phyloP scores from a whole-genome alignment of 805 yeast genomes.

The Candida takata region DNA sequence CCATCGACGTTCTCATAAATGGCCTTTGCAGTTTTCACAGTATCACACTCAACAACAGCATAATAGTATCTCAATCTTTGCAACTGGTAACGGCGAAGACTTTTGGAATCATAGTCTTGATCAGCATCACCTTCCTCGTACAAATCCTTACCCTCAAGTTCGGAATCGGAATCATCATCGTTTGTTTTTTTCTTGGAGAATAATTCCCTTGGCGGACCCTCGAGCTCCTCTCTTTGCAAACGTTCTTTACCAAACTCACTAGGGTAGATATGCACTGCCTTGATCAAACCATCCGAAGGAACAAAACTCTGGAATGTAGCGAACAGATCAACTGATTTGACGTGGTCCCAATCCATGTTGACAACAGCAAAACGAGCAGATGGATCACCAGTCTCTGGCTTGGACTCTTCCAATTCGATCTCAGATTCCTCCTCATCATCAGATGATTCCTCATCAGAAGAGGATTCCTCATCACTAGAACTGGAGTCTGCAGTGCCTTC shows the following conservation, averaged over 20 bases:
- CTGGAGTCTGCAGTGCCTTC: slow-evolving; percentile 40
- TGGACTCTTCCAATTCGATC: slow-evolving; percentile 49
- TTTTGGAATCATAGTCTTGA: slow-evolving; percentile 76
- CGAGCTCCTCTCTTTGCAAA: slow-evolving; percentile 80
- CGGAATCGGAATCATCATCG: slow-evolving; percentile 42
- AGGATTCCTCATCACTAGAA: slow-evolving; percentile 33
- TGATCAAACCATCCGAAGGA: slow-evolving; percentile 65
- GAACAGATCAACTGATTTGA: slow-evolving; percentile 80
- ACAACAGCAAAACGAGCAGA: slow-evolving; percentile 80
- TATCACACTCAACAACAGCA: slow-evolving; percentile 83
- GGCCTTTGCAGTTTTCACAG: slow-evolving; percentile 57
- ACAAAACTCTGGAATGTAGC: slow-evolving; percentile 84
- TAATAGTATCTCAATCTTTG: slow-evolving; percentile 90
- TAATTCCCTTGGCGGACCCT: slow-evolving; percentile 88
- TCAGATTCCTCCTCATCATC: slow-evolving; percentile 38
- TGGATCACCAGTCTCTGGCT: slow-evolving; percentile 86
- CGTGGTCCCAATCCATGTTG: slow-evolving; percentile 95
- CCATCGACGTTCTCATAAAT: slow-evolving; percentile 90
- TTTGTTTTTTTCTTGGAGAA: slow-evolving; percentile 43
- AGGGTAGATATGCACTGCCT: slow-evolving; percentile 68
- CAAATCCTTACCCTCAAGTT: slow-evolving; percentile 59
- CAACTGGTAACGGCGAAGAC: slow-evolving; percentile 82
- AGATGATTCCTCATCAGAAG: slow-evolving; percentile 33
- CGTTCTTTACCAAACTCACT: slow-evolving; percentile 91
- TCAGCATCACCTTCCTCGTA: slow-evolving; percentile 79